Percentiles rank a stretch among this genome's conserved stretches.
phyloP scores from a whole-genome alignment of 768 basidiomycete species.

The Tulasnella sp. region DNA sequence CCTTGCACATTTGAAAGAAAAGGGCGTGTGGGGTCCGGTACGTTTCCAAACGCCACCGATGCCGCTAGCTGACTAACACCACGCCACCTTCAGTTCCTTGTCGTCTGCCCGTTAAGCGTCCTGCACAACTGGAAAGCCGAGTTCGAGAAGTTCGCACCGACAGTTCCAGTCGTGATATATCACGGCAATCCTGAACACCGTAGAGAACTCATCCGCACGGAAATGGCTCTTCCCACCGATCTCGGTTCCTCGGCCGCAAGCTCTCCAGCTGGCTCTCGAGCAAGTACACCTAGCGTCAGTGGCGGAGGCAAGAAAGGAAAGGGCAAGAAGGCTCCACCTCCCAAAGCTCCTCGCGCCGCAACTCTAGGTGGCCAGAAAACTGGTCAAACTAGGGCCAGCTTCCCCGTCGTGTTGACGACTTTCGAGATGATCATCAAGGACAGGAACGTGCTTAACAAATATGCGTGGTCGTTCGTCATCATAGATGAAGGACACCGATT shows the following conservation, averaged over 20 bases:
- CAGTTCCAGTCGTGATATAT: constrained; percentile 83
- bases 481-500: constrained; percentile 94
- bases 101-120: constrained; percentile 92
- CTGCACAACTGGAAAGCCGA: constrained; percentile 88
- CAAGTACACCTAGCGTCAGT: constrained; percentile 17
- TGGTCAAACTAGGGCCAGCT: constrained; percentile 26
- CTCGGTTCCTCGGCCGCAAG: constrained; percentile 30
- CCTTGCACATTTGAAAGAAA: constrained; percentile 80
- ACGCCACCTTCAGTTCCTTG: constrained; percentile 49
- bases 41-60: not conserved
- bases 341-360: not conserved
- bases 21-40: constrained; percentile 58
- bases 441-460: constrained; percentile 58
- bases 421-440: constrained; percentile 92
- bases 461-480: constrained; percentile 87
- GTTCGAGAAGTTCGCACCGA: constrained; percentile 77
- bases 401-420: constrained; percentile 60
- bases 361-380: not conserved
- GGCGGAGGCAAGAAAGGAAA: not conserved
- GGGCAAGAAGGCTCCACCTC: not conserved
- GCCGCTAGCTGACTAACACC: not conserved
- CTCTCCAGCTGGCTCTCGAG: constrained; percentile 15
- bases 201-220: constrained; percentile 6
- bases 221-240: constrained; percentile 19
- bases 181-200: constrained; percentile 82